A percentile compares a stretch with the other conserved stretches of the same genome.
Evolutionary conservation across 1,139 yeast genomes (phyloP).

Genomic region (Yamadazyma atmosphaerica): DNA sequence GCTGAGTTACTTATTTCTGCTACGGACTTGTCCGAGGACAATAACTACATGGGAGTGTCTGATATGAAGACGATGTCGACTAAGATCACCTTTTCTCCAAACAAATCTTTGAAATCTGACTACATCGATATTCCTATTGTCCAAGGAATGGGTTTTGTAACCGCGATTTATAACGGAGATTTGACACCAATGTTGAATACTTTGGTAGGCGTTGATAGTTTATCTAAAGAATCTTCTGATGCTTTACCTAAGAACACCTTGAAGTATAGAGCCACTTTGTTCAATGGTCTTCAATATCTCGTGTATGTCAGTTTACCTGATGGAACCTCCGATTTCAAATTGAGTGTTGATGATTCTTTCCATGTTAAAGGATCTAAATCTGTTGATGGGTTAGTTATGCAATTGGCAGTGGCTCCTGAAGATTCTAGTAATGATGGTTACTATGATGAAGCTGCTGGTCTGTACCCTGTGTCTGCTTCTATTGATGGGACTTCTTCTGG

Average conservation of each 20-base stretch:
- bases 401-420: conserved; percentile 56
- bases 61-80: conserved; percentile 60
- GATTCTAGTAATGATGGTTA: conserved; percentile 23
- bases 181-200: conserved; percentile 55
- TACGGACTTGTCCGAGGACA: conserved; percentile 36
- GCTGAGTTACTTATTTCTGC: conserved; percentile 61
- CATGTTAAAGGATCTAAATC: conserved; percentile 44
- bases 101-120: conserved; percentile 21
- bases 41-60: conserved; percentile 42
- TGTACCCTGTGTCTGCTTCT: conserved; percentile 35
- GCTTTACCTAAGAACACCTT: conserved; percentile 51
- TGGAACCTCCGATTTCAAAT: conserved; percentile 27
- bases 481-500: conserved; percentile 31
- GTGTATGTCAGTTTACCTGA: conserved; percentile 56
- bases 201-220: conserved; percentile 49
- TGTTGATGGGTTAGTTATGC: conserved; percentile 58
- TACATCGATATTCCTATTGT: conserved; percentile 45
- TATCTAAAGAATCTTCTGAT: conserved; percentile 47
- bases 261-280: conserved; percentile 59
- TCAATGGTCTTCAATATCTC: conserved; percentile 53
- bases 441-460: conserved; percentile 39
- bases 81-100: conserved; percentile 44
- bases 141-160: conserved; percentile 80
- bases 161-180: conserved; percentile 61
- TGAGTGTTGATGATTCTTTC: conserved; percentile 35